Evolutionary conservation across 2,329 filamentous ascomycete species (phyloP).

Genomic region (Ilyonectria mors-panacis): DNA sequence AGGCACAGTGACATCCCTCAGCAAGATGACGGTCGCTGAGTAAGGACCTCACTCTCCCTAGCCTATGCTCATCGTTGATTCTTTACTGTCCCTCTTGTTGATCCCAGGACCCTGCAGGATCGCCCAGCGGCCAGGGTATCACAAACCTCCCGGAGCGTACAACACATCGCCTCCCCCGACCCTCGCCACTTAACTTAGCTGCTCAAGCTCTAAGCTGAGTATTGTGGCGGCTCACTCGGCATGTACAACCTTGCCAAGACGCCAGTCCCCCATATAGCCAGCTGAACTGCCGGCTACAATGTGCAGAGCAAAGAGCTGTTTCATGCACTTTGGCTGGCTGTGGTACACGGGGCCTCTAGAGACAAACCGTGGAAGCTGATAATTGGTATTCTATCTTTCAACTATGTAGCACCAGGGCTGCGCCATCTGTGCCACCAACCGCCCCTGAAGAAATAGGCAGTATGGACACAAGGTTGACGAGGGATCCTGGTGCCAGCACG

Average conservation of each 20-base stretch:
- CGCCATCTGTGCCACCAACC: neutral
- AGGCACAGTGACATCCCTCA: neutral
- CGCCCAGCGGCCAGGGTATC: neutral
- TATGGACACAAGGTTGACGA: neutral
- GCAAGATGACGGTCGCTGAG: neutral
- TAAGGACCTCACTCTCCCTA: neutral
- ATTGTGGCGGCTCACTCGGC: neutral
- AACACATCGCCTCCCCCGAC: neutral
- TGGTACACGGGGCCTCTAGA: neutral
- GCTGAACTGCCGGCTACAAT: neutral
- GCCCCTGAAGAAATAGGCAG: neutral
- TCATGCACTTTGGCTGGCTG: neutral
- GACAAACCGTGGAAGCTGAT: neutral
- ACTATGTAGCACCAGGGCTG: neutral
- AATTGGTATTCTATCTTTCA: neutral
- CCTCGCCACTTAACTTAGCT: neutral
- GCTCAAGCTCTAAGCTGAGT: neutral
- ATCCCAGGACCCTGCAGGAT: too few relatives aligned
- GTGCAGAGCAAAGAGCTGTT: neutral
- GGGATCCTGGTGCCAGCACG: too few relatives aligned
- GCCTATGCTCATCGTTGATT: neutral
- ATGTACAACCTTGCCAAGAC: neutral
- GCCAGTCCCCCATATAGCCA: neutral
- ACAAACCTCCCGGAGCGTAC: slow-evolving; percentile 1
- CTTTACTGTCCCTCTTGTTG: neutral